Base-by-base conservation (phyloP, 2,329 filamentous ascomycete genomes). In the Aspergillus hortae region DNA sequence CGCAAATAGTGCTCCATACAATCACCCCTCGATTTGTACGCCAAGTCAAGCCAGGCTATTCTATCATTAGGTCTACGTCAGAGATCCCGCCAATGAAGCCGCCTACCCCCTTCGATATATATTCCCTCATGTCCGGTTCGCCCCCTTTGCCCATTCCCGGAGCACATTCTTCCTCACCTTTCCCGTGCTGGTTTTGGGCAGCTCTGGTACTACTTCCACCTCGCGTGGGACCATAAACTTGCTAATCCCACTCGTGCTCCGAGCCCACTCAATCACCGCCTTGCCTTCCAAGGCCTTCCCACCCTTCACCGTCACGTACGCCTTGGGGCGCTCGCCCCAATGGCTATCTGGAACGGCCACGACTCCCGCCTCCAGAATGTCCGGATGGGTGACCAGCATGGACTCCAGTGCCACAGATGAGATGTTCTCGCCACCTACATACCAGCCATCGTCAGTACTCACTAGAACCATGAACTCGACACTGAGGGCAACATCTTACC, bases 321-420 rank as follows among this genome's bases (percentile, higher is more conserved):
- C 94, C 74, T 96, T 96, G 11, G 94, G 92, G n/a, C 90, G 77
- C 74, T 99, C 94, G 21, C 94, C 94, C 92, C 92, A 99, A 67
- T 95, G 89, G 35, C 85, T 86, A 69, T 97, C 92, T 0, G 87
- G 80, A 1, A 97, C 86, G 1, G 89, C 89, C 4, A 96, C 90
- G 30, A 96, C 92, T 35, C 90, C 94, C 1, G 88, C 92, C 75
- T 99, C 94, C 21, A 99, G 82, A 35, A 99, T 84, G 59, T 90
- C 85, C 0, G 92, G 90, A 68, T 99, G 94, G 45, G 90, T 87
- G 5, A 87, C 87, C 1, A 99, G 81, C 85, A 95, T 90, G 54
- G 86, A 84, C 73, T 99, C 94, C 3, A 99, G 80, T 0, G 94
- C 91, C 1, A 99, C 88, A 0, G 89, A 95, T 2, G 90, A 95